Evolutionary conservation across 2,329 filamentous ascomycete genomes (phyloP).

Genomic region (Beauveria varroae): DNA sequence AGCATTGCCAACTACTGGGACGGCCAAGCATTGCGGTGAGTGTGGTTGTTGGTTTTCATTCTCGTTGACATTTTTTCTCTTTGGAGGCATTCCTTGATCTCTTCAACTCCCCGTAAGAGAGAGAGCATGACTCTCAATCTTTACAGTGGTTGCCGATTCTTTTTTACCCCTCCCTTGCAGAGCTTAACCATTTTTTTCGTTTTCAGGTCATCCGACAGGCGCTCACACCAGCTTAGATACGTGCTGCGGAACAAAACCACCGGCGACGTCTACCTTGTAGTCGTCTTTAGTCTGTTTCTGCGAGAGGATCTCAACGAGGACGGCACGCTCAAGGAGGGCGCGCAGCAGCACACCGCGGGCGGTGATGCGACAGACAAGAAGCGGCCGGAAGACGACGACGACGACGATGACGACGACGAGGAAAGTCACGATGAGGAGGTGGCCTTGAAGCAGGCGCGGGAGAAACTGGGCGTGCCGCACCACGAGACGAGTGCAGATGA

Average conservation of each 20-base stretch:
- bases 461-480: conserved; percentile 24
- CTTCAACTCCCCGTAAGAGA: neutral
- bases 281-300: conserved; percentile 71
- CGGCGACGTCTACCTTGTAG: conserved; percentile 67
- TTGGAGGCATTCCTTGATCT: neutral
- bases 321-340: conserved; percentile 41
- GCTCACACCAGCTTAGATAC: conserved; percentile 83
- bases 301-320: conserved; percentile 57
- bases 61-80: neutral
- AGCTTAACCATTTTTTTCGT: conserved; percentile 13
- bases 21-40: conserved; percentile 67
- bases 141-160: neutral
- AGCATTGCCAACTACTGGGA: conserved; percentile 75
- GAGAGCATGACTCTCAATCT: no score
- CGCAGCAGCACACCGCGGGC: conserved; percentile 21
- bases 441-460: conserved; percentile 31
- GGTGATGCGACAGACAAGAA: conserved; percentile 4
- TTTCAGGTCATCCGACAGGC: conserved; percentile 34
- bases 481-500: conserved; percentile 32
- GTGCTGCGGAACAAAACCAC: conserved; percentile 76
- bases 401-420: conserved; percentile 15
- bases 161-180: conserved; percentile 15
- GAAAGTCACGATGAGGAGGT: conserved; percentile 28
- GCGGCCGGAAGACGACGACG: conserved; percentile 14
- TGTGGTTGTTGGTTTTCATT: conserved; percentile 14